Base-by-base conservation (phyloP, 441 rosid species). In the Aleurites moluccanus region DNA sequence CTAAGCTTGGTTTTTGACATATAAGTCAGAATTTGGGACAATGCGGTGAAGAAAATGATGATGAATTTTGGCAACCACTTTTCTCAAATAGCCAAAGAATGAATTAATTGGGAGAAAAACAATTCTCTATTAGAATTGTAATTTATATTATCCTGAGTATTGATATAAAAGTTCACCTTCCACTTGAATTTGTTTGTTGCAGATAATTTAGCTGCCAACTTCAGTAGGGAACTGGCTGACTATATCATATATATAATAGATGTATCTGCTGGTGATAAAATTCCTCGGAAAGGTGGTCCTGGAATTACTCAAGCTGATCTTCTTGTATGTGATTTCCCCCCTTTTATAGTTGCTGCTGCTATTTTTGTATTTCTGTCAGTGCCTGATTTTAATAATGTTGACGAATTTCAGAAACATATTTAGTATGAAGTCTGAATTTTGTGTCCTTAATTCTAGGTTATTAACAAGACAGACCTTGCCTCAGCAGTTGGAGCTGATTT, bases 261-360 rank as follows among this genome's bases (percentile, higher is more conserved):
- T 81, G 99, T 96, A 21, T 96, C 97, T 10, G 98, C 75, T 20
- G 97, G 98, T 76, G 99, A 96, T 69, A 96, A 96, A 79, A 93
- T 93, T 50, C 99, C 99, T 10, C 89, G 97, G 61, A 96, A 93
- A 85, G 98, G 98, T 49, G 98, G 99, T 74, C 98, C 98, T n/a
- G 99, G 99, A 77, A 96, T 96, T 80, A 93, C 99, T 69, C 98
- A 93, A 88, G 98, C 97, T 82, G 97, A 96, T 84, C 96, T 96
- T 73, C 86, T 96, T 77, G 99, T 87, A 73, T 55, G 83, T 50
- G 49, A 40, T 56, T 53, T 16, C 64, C 67, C 53, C 53, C 52
- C 35, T 63, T 56, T 35, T 25, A 27, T 67, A 45, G 23, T 2
- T 52, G 30, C 21, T 64, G 25, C 25, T 44, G 1, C 13, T 33